A percentile compares a stretch with the other conserved stretches of the same genome.
phyloP scores from a whole-genome alignment of 495 filamentous ascomycete species.

The Annulohypoxylon moriforme region DNA sequence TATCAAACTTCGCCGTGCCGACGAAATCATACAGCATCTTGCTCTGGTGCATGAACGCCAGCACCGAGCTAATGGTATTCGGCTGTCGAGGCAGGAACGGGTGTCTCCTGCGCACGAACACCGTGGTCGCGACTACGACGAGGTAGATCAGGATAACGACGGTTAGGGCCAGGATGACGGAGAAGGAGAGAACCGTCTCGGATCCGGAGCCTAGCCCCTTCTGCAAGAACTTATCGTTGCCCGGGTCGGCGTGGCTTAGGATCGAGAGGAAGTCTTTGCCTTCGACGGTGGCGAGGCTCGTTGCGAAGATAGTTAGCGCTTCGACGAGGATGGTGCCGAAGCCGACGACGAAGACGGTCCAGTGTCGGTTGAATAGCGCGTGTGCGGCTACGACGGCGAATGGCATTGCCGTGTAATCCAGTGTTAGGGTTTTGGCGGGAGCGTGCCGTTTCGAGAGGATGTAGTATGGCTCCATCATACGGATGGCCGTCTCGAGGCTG shows the following conservation, averaged over 20 bases:
- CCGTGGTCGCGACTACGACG: constrained; percentile 61
- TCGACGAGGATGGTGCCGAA: constrained; percentile 73
- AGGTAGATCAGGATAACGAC: constrained; percentile 69
- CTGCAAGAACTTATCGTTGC: constrained; percentile 31
- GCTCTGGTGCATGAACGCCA: constrained; percentile 78
- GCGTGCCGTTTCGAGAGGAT: constrained; percentile 72
- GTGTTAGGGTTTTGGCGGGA: constrained; percentile 68
- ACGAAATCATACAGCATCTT: constrained; percentile 80
- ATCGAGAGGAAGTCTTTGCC: constrained; percentile 63
- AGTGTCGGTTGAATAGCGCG: constrained; percentile 71
- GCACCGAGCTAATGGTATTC: constrained; percentile 75
- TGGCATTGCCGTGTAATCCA: constrained; percentile 78
- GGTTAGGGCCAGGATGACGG: constrained; percentile 66
- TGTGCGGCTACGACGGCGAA: constrained; percentile 72
- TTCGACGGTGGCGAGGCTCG: constrained; percentile 68
- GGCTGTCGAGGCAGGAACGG: constrained; percentile 78
- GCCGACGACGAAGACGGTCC: constrained; percentile 70
- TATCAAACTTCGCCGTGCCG: constrained; percentile 69
- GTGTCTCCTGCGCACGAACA: constrained; percentile 66
- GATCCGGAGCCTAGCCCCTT: constrained; percentile 62
- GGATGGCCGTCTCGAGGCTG: constrained; percentile 74
- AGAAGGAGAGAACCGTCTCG: constrained; percentile 71
- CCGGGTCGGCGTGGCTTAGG: constrained; percentile 12
- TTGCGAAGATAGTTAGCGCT: constrained; percentile 73
- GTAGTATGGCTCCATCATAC: constrained; percentile 81